These are phyloP conservation scores for Vitis amurensis DNA, from an alignment of 164 flowering plant genomes.

Conservation along the genomic window DNA sequence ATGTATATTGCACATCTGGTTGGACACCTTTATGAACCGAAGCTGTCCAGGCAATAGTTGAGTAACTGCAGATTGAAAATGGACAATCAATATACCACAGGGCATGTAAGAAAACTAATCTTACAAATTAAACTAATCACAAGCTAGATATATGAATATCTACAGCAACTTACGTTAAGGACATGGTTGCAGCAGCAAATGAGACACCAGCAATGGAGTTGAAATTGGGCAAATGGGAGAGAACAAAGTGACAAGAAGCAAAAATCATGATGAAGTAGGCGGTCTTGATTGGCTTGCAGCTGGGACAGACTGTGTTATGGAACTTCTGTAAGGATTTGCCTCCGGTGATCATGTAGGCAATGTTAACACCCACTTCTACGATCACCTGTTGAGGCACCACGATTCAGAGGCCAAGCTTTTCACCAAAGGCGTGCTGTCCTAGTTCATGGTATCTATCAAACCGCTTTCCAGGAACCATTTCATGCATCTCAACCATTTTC, in stretches of 20 bases:
- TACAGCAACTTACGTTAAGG: conserved; percentile 17
- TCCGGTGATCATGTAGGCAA: conserved; percentile 62
- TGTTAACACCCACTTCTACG: conserved; percentile 41
- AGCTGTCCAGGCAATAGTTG: conserved; percentile 48
- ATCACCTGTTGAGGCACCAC: conserved; percentile 53
- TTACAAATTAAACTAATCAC: no score
- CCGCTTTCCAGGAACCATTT: conserved; percentile 53
- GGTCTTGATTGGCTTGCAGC: conserved; percentile 27
- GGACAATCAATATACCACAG: conserved; percentile 9
- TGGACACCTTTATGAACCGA: conserved; percentile 26
- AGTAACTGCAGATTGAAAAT: conserved; percentile 34
- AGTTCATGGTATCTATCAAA: conserved; percentile 60
- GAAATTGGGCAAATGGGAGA: conserved; percentile 51
- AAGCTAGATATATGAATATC: no score
- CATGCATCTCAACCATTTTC: conserved; percentile 74
- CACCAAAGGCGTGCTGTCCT: conserved; percentile 54
- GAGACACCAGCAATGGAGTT: conserved; percentile 51
- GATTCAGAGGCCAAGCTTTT: conserved; percentile 51
- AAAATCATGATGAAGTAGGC: conserved; percentile 49
- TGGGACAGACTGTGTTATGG: conserved; percentile 30
- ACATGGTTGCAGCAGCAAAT: conserved; percentile 55
- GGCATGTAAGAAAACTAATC: no score
- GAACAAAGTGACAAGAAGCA: conserved; percentile 38
- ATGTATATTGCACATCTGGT: conserved; percentile 35
- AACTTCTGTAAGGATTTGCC: conserved; percentile 47